These are phyloP conservation scores for Selenicereus undatus DNA, from an alignment of 148 eudicot genomes.

Conservation along the genomic window DNA sequence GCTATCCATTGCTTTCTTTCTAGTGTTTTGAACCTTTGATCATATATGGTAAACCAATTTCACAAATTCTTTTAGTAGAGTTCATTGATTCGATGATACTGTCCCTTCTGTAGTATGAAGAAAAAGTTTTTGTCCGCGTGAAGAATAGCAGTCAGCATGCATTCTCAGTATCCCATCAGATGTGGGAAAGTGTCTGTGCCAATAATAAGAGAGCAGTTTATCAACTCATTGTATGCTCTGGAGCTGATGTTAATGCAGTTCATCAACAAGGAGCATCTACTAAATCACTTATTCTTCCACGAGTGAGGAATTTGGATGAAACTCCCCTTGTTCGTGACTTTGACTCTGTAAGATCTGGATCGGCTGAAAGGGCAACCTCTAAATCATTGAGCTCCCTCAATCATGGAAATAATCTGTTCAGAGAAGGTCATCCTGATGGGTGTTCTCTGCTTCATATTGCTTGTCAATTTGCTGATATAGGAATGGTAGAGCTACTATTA, in stretches of 20 bases:
- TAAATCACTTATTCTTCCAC: conserved; percentile 39
- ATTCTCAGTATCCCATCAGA: conserved; percentile 66
- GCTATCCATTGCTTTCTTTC: neutral
- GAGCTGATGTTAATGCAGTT: conserved; percentile 64
- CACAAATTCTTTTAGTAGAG: neutral
- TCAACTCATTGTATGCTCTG: conserved; percentile 63
- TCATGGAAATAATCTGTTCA: conserved; percentile 40
- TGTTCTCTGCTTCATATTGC: conserved; percentile 86
- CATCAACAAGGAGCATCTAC: conserved; percentile 30
- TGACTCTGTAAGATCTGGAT: conserved; percentile 34
- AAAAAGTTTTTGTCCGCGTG: conserved; percentile 71
- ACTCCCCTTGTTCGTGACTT: conserved; percentile 26
- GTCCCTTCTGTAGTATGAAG: conserved; percentile 60
- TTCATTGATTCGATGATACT: conserved; percentile 8
- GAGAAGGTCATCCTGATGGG: conserved; percentile 56
- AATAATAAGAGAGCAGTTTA: conserved; percentile 81
- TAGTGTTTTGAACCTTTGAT: neutral
- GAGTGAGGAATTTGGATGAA: conserved; percentile 40
- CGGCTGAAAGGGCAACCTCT: conserved; percentile 30
- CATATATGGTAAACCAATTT: neutral
- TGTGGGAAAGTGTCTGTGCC: conserved; percentile 82
- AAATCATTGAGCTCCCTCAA: conserved; percentile 29
- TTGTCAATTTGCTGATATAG: conserved; percentile 76
- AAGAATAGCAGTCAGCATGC: conserved; percentile 47
- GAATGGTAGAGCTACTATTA: conserved; percentile 92